Conservation (phyloP, 257 asterid species). For the Buddleja alternifolia region DNA sequence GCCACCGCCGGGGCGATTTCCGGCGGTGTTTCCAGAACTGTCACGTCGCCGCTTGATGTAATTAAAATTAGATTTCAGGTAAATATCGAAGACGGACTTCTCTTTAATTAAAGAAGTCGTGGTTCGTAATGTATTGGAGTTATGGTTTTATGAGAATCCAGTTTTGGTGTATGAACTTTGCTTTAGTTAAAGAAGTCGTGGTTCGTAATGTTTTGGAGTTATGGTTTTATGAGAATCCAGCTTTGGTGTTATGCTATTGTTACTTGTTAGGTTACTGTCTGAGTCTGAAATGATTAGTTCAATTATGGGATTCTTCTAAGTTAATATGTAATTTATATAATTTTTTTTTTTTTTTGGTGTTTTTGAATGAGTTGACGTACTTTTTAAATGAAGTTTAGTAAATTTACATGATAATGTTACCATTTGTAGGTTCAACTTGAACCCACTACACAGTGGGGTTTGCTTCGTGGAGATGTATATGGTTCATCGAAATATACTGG, state of each 20-base stretch:
- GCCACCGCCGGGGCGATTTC: slow-evolving; percentile 89
- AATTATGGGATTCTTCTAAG: background rate
- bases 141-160: too few species aligned
- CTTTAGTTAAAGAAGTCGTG: background rate
- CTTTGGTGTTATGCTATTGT: background rate
- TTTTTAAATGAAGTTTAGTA: slow-evolving; percentile 7
- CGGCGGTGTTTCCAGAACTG: slow-evolving; percentile 79
- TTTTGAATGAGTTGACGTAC: background rate
- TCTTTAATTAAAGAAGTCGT: background rate
- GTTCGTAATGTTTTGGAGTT: too few species aligned
- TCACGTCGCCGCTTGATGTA: slow-evolving; percentile 94
- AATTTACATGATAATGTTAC: slow-evolving; percentile 17
- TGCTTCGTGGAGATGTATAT: slow-evolving; percentile 58
- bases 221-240: too few species aligned
- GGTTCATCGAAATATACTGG: slow-evolving; percentile 77
- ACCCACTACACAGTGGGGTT: slow-evolving; percentile 84
- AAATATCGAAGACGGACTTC: background rate
- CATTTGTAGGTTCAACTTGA: slow-evolving; percentile 84
- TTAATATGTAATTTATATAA: background rate
- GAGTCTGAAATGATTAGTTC: background rate
- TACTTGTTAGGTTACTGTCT: background rate
- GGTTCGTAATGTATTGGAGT: too few species aligned
- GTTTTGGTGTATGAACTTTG: background rate
- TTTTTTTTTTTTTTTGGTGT: background rate
- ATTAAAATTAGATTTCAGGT: slow-evolving; percentile 98